Evolutionary conservation across 768 basidiomycete species (phyloP), one percentile per base, ranked within the genome.

Genomic region (Arthromyces matolae): DNA sequence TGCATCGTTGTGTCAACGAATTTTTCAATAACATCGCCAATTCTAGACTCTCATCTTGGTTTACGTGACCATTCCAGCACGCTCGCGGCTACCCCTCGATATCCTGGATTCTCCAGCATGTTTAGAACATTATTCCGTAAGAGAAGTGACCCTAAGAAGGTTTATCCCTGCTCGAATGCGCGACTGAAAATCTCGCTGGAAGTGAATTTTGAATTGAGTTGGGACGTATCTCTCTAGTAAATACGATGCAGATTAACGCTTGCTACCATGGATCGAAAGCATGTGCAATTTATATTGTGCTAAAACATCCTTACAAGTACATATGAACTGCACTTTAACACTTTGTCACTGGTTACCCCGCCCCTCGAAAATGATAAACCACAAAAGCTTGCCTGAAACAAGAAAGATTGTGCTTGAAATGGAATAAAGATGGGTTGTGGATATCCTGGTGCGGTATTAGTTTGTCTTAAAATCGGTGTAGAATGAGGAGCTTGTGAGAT

Each of bases 101-200:
- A 60, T 80, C 1, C 71, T 92, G 13, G 64, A 73, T 4, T 81
- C 86, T 0, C 93, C 93, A 3, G 83, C 82, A 5, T 88, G 83
- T 61, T 69, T 96, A 14, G 65, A 78, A 32, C 76, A 85, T 46
- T 96, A 91, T 59, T 82, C 84, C 5, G 76, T 99, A 5, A 71
- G 87, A 34, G 96, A 98, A 63, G 88, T 97, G 3, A 78, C 84
- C 1, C 63, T 95, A 1, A 76, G 90, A 23, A 73, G 94, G 31
- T 97, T 94, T 63, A 81, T 95, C 32, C 93, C 94, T 1, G 89
- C 93, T 0, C 75, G 94, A 12, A 93, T 94, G 92, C 81, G 94
- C 20, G 91, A 93, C 67, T 94, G 65, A 72, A 43, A 25, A 7
- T 2, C 23, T 20, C 5, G 7, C 16, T 31, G 23, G 25, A 27